Evolutionary conservation across 2,329 filamentous ascomycete genomes (phyloP).

Genomic region (Rasamsonia emersonii): DNA sequence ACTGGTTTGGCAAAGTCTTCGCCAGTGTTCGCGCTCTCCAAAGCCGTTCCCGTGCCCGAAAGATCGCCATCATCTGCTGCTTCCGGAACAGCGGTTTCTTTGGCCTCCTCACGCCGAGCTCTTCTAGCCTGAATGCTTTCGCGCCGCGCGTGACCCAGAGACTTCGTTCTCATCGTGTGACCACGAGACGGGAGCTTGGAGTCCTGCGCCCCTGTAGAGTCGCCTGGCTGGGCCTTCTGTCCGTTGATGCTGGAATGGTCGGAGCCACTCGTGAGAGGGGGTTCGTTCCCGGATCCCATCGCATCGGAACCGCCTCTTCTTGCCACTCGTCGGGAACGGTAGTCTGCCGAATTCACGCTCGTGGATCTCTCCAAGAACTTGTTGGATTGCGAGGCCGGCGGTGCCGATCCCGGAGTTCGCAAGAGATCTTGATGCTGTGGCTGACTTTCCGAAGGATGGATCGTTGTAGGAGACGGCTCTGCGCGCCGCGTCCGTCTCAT

Average conservation of each 20-base stretch:
- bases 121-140: slow-evolving; percentile 89
- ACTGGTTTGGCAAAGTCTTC: slow-evolving; percentile 81
- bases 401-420: slow-evolving; percentile 59
- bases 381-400: slow-evolving; percentile 50
- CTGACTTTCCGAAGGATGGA: slow-evolving; percentile 52
- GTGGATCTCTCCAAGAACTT: slow-evolving; percentile 76
- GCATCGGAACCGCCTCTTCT: slow-evolving; percentile 48
- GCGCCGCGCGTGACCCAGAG: slow-evolving; percentile 75
- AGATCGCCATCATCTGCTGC: slow-evolving; percentile 84
- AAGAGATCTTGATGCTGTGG: slow-evolving; percentile 71
- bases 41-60: slow-evolving; percentile 44
- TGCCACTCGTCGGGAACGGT: slow-evolving; percentile 54
- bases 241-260: slow-evolving; percentile 57
- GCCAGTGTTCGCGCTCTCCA: slow-evolving; percentile 45
- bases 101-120: slow-evolving; percentile 60
- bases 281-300: slow-evolving; percentile 49
- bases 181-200: slow-evolving; percentile 49
- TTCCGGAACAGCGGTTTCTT: slow-evolving; percentile 74
- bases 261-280: slow-evolving; percentile 68
- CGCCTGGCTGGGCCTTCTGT: slow-evolving; percentile 37
- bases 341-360: slow-evolving; percentile 83
- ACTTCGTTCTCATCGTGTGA: slow-evolving; percentile 68
- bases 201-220: slow-evolving; percentile 41
- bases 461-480: slow-evolving; percentile 44
- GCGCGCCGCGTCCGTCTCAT: slow-evolving; percentile 56